Evolutionary conservation across 345 rosid species (phyloP).

Genomic region (Cardiospermum halicacabum): DNA sequence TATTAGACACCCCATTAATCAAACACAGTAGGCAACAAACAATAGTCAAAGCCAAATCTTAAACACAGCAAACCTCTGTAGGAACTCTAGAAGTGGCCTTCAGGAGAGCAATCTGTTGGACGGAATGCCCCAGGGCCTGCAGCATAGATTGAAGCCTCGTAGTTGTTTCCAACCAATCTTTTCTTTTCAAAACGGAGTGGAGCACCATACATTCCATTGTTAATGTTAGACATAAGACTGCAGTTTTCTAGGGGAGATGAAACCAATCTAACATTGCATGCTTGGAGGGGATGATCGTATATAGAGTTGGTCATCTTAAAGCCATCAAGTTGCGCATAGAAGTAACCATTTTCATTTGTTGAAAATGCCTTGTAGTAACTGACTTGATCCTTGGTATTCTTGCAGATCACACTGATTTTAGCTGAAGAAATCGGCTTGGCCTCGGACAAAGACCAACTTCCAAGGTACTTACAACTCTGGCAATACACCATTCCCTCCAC

Average conservation of each 20-base stretch:
- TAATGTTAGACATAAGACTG: conserved; percentile 63
- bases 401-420: conserved; percentile 69
- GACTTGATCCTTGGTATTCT: conserved; percentile 44
- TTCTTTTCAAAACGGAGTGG: conserved; percentile 52
- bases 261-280: conserved; percentile 72
- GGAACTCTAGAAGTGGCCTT: conserved; percentile 22
- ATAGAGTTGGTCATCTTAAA: conserved; percentile 34
- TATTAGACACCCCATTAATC: not conserved
- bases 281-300: conserved; percentile 78
- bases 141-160: conserved; percentile 57
- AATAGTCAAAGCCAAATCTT: not conserved
- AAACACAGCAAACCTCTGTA: not conserved
- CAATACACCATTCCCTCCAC: conserved; percentile 88
- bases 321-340: conserved; percentile 68
- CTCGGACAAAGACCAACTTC: conserved; percentile 67
- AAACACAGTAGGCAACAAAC: conserved; percentile 9
- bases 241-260: conserved; percentile 63
- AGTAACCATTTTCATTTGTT: conserved; percentile 56
- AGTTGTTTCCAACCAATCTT: conserved; percentile 32
- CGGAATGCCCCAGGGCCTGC: conserved; percentile 92
- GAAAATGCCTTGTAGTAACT: conserved; percentile 60
- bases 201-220: conserved; percentile 68
- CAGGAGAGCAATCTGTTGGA: conserved; percentile 51
- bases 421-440: conserved; percentile 70
- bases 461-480: conserved; percentile 59